These are phyloP conservation scores for Marchantia polymorpha DNA, from an alignment of 225 moss, liverwort and hornwort species.

Conservation along the genomic window DNA sequence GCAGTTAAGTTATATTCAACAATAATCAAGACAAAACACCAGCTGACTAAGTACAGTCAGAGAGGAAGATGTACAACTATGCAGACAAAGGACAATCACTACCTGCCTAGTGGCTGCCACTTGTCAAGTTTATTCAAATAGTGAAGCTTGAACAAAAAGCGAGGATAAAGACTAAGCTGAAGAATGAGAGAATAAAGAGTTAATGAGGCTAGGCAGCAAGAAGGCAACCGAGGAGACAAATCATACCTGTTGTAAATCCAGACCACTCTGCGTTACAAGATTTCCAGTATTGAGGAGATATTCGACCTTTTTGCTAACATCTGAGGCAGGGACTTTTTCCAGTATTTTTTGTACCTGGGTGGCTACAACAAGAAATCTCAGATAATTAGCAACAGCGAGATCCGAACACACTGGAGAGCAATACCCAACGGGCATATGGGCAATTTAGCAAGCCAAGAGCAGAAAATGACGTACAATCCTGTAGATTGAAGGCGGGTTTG, in stretches of 20 bases:
- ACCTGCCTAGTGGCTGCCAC: no score
- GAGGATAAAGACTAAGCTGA: neutral
- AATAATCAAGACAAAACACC: neutral
- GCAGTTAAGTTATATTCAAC: neutral
- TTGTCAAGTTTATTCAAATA: no score
- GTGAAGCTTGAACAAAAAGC: neutral
- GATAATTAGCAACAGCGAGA: neutral
- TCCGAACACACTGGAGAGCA: neutral
- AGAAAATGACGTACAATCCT: conserved; percentile 51
- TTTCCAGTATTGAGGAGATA: conserved; percentile 93
- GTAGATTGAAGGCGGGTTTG: conserved; percentile 74
- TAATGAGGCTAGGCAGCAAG: neutral
- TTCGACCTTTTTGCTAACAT: conserved; percentile 79
- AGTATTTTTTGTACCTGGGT: conserved; percentile 76
- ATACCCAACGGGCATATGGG: neutral
- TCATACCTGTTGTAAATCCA: conserved; percentile 88
- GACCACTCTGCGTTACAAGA: conserved; percentile 72
- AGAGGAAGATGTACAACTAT: neutral
- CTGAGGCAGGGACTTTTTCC: conserved; percentile 60
- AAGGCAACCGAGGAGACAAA: neutral
- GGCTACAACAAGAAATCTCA: conserved; percentile 41
- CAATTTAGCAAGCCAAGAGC: neutral
- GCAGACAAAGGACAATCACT: neutral
- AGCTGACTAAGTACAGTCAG: neutral
- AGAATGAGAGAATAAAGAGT: no score